Percentiles rank a stretch among this genome's conserved stretches.
Evolutionary conservation across 1,284 basidiomycete genomes (phyloP).

Genomic region (Coriolopsis trogii): DNA sequence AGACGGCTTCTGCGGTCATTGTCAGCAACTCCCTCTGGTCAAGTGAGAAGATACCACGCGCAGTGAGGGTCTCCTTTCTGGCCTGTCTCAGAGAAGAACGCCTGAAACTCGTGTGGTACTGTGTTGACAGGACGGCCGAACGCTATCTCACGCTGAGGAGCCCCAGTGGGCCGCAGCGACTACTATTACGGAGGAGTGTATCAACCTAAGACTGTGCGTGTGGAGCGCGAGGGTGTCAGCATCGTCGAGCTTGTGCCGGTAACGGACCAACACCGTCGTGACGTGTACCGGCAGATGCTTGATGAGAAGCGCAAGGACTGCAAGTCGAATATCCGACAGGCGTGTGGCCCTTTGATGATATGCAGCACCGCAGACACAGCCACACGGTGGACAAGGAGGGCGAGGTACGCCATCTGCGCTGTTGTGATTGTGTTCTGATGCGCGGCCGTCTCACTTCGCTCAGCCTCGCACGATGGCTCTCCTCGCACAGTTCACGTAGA

Average conservation of each 20-base stretch:
- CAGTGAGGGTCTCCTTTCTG: constrained; percentile 46
- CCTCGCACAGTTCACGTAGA: constrained; percentile 52
- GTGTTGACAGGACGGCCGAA: constrained; percentile 48
- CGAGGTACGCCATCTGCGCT: constrained; percentile 32
- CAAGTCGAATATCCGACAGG: constrained; percentile 52
- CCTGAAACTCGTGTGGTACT: constrained; percentile 56
- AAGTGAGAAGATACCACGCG: constrained; percentile 41
- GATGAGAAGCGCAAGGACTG: constrained; percentile 51
- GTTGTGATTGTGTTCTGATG: not conserved
- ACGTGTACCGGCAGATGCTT: constrained; percentile 36
- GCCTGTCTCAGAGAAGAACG: constrained; percentile 38
- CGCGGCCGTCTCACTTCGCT: too few species aligned
- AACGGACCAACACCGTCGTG: constrained; percentile 44
- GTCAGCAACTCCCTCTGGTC: constrained; percentile 56
- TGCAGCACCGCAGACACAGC: constrained; percentile 55
- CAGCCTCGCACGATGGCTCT: constrained; percentile 51
- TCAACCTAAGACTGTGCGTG: constrained; percentile 55
- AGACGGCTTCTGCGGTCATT: constrained; percentile 42
- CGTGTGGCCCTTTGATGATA: constrained; percentile 55
- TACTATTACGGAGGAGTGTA: constrained; percentile 54
- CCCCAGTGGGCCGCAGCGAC: constrained; percentile 54
- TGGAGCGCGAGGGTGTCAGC: constrained; percentile 51
- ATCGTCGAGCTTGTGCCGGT: constrained; percentile 41
- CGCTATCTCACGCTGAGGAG: constrained; percentile 46
- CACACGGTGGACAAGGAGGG: constrained; percentile 47